Conservation (phyloP, 2,329 filamentous ascomycete genomes). For the Pseudocercospora fuligena region DNA sequence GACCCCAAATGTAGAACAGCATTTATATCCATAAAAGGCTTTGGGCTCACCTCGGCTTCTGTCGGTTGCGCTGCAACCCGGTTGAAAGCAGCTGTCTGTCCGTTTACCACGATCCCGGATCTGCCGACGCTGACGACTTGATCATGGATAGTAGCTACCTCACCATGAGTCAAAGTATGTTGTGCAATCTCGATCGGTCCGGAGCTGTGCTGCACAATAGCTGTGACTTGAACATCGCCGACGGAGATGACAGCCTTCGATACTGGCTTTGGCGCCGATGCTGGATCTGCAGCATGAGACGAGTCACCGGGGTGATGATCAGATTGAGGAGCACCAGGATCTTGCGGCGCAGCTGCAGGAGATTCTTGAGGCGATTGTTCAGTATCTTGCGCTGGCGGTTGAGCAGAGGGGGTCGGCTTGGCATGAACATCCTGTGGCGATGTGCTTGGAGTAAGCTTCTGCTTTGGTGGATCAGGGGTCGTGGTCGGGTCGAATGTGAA, state of each 20-base stretch:
- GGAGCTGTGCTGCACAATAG: neutral
- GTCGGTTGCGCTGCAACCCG: neutral
- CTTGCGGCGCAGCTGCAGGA: neutral
- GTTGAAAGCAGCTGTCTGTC: constrained; percentile 3
- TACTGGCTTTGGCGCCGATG: neutral
- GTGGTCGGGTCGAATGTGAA: constrained; percentile 7
- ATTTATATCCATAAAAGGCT: neutral
- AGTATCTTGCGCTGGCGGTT: neutral
- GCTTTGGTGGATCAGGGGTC: neutral
- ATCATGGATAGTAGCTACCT: neutral
- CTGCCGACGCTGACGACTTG: constrained; percentile 1
- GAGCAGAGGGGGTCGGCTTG: neutral
- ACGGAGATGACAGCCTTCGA: neutral
- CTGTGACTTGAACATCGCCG: neutral
- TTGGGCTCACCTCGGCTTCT: neutral
- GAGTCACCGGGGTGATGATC: neutral
- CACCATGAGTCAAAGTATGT: neutral
- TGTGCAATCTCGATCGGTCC: constrained; percentile 1
- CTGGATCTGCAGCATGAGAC: neutral
- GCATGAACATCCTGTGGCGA: neutral
- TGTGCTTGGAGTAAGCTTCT: constrained; percentile 3
- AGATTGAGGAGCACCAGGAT: neutral
- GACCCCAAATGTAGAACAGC: neutral
- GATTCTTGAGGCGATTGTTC: neutral
- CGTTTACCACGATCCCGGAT: constrained; percentile 7